Evolutionary conservation across 2,329 filamentous ascomycete genomes (phyloP), one percentile per base, ranked within the genome.

Genomic region (Dothideomycetes sp.): DNA sequence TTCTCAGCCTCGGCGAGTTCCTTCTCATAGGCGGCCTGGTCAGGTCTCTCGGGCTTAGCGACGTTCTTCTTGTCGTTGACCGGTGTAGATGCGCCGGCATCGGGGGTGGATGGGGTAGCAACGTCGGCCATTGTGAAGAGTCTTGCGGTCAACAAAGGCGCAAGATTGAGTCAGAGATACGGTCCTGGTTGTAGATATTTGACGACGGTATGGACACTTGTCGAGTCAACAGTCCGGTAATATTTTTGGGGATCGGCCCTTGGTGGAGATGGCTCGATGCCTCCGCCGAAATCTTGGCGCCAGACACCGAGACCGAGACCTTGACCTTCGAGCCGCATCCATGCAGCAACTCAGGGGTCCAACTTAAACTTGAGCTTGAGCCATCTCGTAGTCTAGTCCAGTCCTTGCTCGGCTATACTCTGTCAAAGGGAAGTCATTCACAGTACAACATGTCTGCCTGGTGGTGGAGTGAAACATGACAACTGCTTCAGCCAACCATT

Each of bases 11-110:
- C 77, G 37, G 77, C 79, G 45, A 94, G 72, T 47, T 75, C 73
- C 59, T 79, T 74, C 68, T 94, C 87, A 72, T 80, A 98, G 51
- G 72, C 69, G 49, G 81, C 81, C 68, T 91, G 84, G 62, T 95
- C 84, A 34, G 91, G 91, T 72, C 83, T 86, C 64, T 84, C 75
- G 39, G 88, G 87, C 66, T 79, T 86, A 31, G 58, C 46, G 30
- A 59, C 52, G 45, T 62, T 55, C 14, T 50, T 41, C 45, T 52
- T 52, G 27, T 44, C 46, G 38, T 44, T 41, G 37, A n/a, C n/a
- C n/a, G n/a, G n/a, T n/a, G n/a, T n/a, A n/a, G 57, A 43, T 37
- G 58, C 48, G 43, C 54, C 38, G 30, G 57, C 47, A 43, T 55
- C 53, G 42, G 50, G 44, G 36, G 58, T 52, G 32, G 59, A 49